Evolutionary conservation across 345 rosid genomes (phyloP), one percentile per base, ranked within the genome.

Genomic region (Hypericum perforatum): DNA sequence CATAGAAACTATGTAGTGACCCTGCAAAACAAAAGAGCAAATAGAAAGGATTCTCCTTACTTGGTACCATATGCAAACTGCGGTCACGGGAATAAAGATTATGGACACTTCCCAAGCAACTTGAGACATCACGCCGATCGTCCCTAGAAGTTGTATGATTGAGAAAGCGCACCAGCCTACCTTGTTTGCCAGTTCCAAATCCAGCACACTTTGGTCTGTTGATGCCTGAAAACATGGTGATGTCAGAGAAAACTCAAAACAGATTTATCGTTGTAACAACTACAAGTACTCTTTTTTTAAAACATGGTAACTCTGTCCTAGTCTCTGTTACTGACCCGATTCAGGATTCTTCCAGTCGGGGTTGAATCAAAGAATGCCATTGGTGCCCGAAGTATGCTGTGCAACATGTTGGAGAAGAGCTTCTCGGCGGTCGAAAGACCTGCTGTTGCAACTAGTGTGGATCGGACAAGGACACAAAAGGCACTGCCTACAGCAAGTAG

Each of bases 351-450:
- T 66, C 97, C 95, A 11, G 89, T 70, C 42, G 95, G 97, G 62
- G 97, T 90, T 67, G 97, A 84, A 58, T 90, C 97, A 50, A 90
- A 90, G 62, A 90, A 90, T 40, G 94, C 65, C 97, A 90, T 86
- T 1, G 97, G 97, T 64, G 97, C 84, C 57, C 83, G 72, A 63
- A 82, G 49, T 32, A 90, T 47, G 63, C 84, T 84, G 8, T 61
- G 75, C 59, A 90, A 78, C 97, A 90, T 84, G 59, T 76, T 79
- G 38, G 64, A 62, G 76, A 86, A 90, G 70, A 86, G 81, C 55
- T 66, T 86, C 60, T 90, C 66, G 32, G 97, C 90, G 11, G 97
- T 82, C 62, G 56, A 68, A 41, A 90, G 82, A 47, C 97, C 97
- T 53, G 85, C 69, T 62, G 74, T 54, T 4, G 89, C 86, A 10